Evolutionary conservation across 2,329 filamentous ascomycete species (phyloP).

Genomic region (Claviceps capensis): DNA sequence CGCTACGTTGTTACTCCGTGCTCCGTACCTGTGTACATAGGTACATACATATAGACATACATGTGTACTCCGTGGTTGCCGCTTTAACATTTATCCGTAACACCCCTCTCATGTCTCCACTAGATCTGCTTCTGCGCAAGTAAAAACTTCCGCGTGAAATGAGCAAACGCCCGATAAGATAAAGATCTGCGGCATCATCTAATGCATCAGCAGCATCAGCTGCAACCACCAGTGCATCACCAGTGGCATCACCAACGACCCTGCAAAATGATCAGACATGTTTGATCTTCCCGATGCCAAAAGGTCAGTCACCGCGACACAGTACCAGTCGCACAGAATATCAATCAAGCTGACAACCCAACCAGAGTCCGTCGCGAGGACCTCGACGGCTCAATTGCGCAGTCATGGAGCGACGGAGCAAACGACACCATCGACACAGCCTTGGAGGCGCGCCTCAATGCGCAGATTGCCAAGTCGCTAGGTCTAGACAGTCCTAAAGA

Average conservation of each 20-base stretch:
- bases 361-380: conserved; percentile 42
- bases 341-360: background rate
- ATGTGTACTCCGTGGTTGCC: background rate
- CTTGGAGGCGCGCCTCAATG: conserved; percentile 30
- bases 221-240: background rate
- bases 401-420: conserved; percentile 12
- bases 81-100: no score
- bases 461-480: conserved; percentile 33
- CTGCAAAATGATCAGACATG: conserved; percentile 10
- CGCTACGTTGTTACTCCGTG: background rate
- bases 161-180: conserved; percentile 12
- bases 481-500: conserved; percentile 19
- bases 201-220: background rate
- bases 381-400: conserved; percentile 26
- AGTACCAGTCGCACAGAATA: background rate
- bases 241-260: background rate
- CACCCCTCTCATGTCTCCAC: no score
- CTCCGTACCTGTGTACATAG: background rate
- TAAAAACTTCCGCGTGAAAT: no score
- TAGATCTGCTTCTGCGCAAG: no score
- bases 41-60: background rate
- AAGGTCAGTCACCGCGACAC: conserved; percentile 11
- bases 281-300: conserved; percentile 19
- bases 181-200: conserved; percentile 1
- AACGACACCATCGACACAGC: conserved; percentile 23